phyloP scores from a whole-genome alignment of 192 early-diverging fungal species.

The Oehlia diaphana region DNA sequence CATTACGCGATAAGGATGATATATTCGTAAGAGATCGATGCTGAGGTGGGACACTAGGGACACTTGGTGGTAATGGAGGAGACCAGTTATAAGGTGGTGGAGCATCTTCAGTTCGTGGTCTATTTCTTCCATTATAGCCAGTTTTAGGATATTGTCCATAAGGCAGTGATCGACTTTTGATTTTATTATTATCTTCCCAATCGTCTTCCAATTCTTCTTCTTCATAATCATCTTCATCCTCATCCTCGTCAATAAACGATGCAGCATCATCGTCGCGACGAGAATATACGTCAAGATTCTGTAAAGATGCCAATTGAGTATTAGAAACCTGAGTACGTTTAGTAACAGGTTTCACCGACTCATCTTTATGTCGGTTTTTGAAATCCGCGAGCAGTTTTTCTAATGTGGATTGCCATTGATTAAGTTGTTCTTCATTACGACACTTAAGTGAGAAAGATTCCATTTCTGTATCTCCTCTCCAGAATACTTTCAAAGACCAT shows the following conservation, averaged over 20 bases:
- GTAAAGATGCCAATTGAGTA: constrained; percentile 39
- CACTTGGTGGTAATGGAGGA: constrained; percentile 24
- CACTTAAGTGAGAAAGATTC: constrained; percentile 89
- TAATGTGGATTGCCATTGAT: constrained; percentile 81
- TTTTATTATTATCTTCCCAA: constrained; percentile 22
- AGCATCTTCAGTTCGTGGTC: constrained; percentile 42
- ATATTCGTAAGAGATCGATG: constrained; percentile 31
- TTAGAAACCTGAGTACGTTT: constrained; percentile 42
- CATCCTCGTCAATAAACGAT: constrained; percentile 42
- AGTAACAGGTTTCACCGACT: background rate
- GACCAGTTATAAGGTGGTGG: constrained; percentile 36
- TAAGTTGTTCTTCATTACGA: constrained; percentile 89
- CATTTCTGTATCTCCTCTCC: constrained; percentile 75
- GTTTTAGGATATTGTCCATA: constrained; percentile 37
- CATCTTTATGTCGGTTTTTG: background rate
- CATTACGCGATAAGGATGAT: constrained; percentile 38
- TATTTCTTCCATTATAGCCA: constrained; percentile 34
- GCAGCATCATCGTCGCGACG: constrained; percentile 31
- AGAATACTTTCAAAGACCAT: constrained; percentile 75
- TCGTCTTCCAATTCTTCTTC: constrained; percentile 40
- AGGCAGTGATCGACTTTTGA: constrained; percentile 44
- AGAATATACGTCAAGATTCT: constrained; percentile 22
- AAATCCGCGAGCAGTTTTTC: constrained; percentile 62
- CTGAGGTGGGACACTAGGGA: constrained; percentile 31
- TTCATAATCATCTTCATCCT: constrained; percentile 44